Conservation (phyloP, 192 early-diverging fungal genomes). For the Podila minutissima region DNA sequence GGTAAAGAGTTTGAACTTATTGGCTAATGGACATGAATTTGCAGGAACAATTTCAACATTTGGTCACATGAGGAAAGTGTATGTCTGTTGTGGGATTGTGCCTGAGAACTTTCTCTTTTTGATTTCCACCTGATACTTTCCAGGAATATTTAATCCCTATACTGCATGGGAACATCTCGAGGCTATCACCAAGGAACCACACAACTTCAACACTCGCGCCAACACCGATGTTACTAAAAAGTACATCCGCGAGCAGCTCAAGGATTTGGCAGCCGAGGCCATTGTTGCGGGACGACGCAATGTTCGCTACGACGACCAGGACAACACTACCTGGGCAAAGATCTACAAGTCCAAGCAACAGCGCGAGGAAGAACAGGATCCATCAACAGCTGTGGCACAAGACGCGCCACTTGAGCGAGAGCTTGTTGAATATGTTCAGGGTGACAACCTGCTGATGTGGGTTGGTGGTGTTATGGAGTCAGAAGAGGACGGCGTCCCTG, state of each 20-base stretch:
- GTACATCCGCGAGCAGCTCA: conserved; percentile 31
- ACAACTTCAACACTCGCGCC: conserved; percentile 38
- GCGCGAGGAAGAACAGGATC: conserved; percentile 14
- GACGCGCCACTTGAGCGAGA: background rate
- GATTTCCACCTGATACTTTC: background rate
- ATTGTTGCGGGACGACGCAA: conserved; percentile 40
- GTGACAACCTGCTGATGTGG: conserved; percentile 48
- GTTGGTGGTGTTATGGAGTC: conserved; percentile 36
- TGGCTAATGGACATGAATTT: background rate
- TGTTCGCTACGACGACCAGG: conserved; percentile 35
- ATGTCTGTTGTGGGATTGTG: background rate
- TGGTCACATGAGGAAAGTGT: background rate
- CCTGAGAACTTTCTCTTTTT: background rate
- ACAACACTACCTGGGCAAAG: conserved; percentile 24
- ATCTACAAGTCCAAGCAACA: conserved; percentile 13
- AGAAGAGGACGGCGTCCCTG: conserved; percentile 26
- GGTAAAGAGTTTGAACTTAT: conserved; percentile 4
- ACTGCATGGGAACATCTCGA: conserved; percentile 38
- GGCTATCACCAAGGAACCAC: conserved; percentile 34
- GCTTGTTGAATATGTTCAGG: conserved; percentile 19
- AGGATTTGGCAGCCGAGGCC: conserved; percentile 25
- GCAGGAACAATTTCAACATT: background rate
- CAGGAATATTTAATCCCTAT: conserved; percentile 35
- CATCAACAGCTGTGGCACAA: background rate
- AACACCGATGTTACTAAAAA: conserved; percentile 31